A percentile compares a stretch with the other conserved stretches of the same genome.
Evolutionary conservation across 2,329 filamentous ascomycete genomes (phyloP).

Genomic region (Cercospora zeina): DNA sequence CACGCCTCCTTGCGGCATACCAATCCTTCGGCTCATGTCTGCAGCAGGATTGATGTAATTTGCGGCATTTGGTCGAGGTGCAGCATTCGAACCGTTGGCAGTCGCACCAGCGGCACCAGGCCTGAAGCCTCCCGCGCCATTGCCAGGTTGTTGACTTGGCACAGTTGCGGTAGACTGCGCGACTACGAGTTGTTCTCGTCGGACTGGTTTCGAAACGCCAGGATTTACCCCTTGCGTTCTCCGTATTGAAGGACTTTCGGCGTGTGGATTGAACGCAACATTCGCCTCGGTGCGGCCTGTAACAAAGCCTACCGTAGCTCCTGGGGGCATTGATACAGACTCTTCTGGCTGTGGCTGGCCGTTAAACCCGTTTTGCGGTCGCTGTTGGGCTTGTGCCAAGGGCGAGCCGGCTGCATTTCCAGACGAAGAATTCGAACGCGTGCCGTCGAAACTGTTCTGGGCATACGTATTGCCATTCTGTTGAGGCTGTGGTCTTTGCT

Average conservation of each 20-base stretch:
- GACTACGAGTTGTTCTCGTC: slow-evolving; percentile 38
- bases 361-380: slow-evolving; percentile 21
- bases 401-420: slow-evolving; percentile 33
- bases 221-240: slow-evolving; percentile 89
- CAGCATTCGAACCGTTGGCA: slow-evolving; percentile 24
- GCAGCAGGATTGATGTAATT: slow-evolving; percentile 54
- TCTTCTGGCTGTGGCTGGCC: slow-evolving; percentile 9
- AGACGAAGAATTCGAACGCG: slow-evolving; percentile 38
- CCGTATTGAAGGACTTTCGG: slow-evolving; percentile 71
- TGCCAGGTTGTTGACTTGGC: slow-evolving; percentile 17
- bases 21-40: slow-evolving; percentile 51
- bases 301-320: slow-evolving; percentile 48
- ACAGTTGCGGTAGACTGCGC: slow-evolving; percentile 15
- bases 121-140: slow-evolving; percentile 12
- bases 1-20: slow-evolving; percentile 47
- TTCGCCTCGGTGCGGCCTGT: slow-evolving; percentile 44
- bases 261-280: slow-evolving; percentile 51
- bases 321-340: slow-evolving; percentile 35
- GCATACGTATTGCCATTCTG: slow-evolving; percentile 19
- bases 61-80: slow-evolving; percentile 32
- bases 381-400: slow-evolving; percentile 34
- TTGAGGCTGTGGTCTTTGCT: slow-evolving; percentile 33
- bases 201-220: slow-evolving; percentile 70
- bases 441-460: slow-evolving; percentile 28
- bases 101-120: slow-evolving; percentile 15